phyloP scores from a whole-genome alignment of 805 yeast genomes.

The Suhomyces sp. region DNA sequence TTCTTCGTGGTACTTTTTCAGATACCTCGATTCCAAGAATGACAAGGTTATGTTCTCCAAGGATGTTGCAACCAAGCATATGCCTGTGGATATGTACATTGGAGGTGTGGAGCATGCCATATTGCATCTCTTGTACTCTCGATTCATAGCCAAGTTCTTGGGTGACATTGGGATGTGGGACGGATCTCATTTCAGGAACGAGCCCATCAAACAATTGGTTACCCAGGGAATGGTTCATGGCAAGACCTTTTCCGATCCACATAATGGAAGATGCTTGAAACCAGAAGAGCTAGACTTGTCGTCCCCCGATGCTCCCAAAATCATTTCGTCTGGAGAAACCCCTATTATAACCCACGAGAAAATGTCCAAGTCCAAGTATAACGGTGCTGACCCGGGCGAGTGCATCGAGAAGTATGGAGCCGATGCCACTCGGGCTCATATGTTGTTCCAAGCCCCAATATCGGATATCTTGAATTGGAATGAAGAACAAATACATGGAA shows the following conservation, averaged over 20 bases:
- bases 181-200: conserved; percentile 57
- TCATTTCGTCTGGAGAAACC: conserved; percentile 46
- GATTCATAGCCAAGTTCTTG: conserved; percentile 82
- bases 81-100: conserved; percentile 88
- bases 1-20: conserved; percentile 92
- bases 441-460: conserved; percentile 88
- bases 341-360: conserved; percentile 73
- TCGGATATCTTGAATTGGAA: conserved; percentile 86
- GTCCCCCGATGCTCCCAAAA: conserved; percentile 40
- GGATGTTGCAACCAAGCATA: conserved; percentile 44
- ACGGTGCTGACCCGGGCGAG: conserved; percentile 86
- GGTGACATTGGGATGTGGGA: conserved; percentile 66
- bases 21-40: conserved; percentile 78
- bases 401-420: conserved; percentile 81
- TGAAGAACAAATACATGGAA: conserved; percentile 79
- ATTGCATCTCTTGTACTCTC: conserved; percentile 78
- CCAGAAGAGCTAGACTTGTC: conserved; percentile 65
- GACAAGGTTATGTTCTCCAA: conserved; percentile 48
- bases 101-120: conserved; percentile 99
- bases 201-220: conserved; percentile 75
- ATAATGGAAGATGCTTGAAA: conserved; percentile 68
- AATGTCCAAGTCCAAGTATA: conserved; percentile 94
- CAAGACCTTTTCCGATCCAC: conserved; percentile 71
- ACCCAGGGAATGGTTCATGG: conserved; percentile 99
- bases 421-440: conserved; percentile 91